Conservation (phyloP, 768 basidiomycete species). For the Fomitopsis serialis region DNA sequence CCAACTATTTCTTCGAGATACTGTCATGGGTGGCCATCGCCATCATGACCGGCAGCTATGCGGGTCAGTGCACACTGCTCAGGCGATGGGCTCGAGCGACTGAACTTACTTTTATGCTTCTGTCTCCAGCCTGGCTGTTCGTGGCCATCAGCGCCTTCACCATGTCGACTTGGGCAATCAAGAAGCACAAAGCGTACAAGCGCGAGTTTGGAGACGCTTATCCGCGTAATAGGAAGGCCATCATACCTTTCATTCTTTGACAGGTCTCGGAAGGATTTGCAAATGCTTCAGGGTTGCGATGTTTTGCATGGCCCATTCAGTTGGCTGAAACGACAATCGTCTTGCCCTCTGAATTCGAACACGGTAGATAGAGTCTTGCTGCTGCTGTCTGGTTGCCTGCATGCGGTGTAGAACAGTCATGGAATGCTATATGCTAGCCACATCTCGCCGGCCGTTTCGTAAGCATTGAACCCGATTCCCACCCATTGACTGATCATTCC, state of each 20-base stretch:
- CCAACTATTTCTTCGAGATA: slow-evolving; percentile 93
- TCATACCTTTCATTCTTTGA: slow-evolving; percentile 70
- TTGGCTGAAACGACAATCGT: background rate
- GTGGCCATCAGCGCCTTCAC: slow-evolving; percentile 50
- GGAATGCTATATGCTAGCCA: slow-evolving; percentile 86
- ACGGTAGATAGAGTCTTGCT: background rate
- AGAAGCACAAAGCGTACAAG: slow-evolving; percentile 87
- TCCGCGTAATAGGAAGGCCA: slow-evolving; percentile 65
- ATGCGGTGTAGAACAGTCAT: slow-evolving; percentile 10
- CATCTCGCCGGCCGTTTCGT: slow-evolving; percentile 51
- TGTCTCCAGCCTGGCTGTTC: slow-evolving; percentile 54
- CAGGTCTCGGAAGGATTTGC: background rate
- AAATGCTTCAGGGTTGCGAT: background rate
- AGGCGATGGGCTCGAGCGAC: background rate
- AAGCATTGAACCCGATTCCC: slow-evolving; percentile 33
- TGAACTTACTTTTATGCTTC: background rate
- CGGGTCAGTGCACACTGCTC: slow-evolving; percentile 45
- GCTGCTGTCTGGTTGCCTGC: background rate
- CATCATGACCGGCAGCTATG: slow-evolving; percentile 72
- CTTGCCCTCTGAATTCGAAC: too few species aligned
- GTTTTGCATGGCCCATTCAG: background rate
- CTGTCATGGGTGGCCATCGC: slow-evolving; percentile 69
- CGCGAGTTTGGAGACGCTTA: slow-evolving; percentile 91
- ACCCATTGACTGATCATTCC: slow-evolving; percentile 63
- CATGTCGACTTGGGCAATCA: slow-evolving; percentile 85